Percentiles rank a stretch among this genome's conserved stretches.
Conservation (phyloP, 257 asterid species). For the Voacanga thouarsii region DNA sequence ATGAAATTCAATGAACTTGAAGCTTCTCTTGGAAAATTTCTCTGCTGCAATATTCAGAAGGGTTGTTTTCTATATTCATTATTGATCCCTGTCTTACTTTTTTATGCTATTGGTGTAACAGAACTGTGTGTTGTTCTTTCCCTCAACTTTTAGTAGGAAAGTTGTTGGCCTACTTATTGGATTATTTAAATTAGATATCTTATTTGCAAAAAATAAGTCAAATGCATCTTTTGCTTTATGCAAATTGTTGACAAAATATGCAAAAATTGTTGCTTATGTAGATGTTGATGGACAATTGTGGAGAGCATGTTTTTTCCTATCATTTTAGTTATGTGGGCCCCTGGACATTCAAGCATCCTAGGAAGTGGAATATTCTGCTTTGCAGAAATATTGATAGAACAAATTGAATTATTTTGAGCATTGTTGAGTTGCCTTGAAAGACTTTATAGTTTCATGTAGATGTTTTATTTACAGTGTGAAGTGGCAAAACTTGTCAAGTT, state of each 20-base stretch:
- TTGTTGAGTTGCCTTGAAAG: too few relatives aligned
- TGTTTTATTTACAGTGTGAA: too few relatives aligned
- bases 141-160: not conserved
- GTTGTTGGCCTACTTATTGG: not conserved
- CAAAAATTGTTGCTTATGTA: not conserved
- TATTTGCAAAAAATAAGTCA: not conserved
- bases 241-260: not conserved
- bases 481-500: not conserved
- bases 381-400: too few relatives aligned
- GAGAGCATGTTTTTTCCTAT: not conserved
- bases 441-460: too few relatives aligned
- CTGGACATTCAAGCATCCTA: not conserved
- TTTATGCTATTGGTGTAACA: not conserved
- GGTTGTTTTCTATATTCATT: not conserved
- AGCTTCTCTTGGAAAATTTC: slow-evolving; percentile 44
- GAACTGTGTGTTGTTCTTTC: not conserved
- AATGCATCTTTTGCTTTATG: not conserved
- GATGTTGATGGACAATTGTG: not conserved
- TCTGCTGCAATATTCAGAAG: not conserved
- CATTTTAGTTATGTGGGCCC: not conserved
- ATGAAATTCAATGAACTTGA: slow-evolving; percentile 51
- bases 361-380: too few relatives aligned
- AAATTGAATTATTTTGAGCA: too few relatives aligned
- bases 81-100: not conserved
- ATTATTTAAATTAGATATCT: not conserved